Conservation (phyloP, 495 filamentous ascomycete species). For the Cercophora samala region DNA sequence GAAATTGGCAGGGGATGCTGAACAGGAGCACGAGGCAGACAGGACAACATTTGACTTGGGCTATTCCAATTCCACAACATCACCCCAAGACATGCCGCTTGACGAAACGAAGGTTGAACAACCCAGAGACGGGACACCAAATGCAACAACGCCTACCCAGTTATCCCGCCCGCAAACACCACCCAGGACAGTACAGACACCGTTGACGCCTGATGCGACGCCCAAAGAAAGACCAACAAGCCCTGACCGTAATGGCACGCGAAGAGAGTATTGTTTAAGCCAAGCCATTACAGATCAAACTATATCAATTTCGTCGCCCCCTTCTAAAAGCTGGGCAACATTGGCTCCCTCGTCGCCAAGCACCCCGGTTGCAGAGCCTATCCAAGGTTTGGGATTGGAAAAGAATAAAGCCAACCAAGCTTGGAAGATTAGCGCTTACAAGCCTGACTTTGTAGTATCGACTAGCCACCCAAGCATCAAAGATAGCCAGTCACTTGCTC, state of each 20-base stretch:
- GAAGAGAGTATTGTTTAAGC: not conserved
- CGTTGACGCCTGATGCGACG: slow-evolving; percentile 18
- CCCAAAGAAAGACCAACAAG: slow-evolving; percentile 1
- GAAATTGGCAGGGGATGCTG: not conserved
- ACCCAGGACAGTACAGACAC: not conserved
- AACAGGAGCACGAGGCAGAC: not conserved
- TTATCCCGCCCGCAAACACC: not conserved
- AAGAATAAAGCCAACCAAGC: slow-evolving; percentile 10
- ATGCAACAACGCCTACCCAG: not conserved
- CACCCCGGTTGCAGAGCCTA: not conserved
- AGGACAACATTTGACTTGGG: not conserved
- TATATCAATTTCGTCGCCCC: no score
- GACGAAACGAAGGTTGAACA: not conserved
- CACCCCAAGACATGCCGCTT: not conserved
- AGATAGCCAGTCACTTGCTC: not conserved
- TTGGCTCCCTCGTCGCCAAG: not conserved
- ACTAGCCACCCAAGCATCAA: slow-evolving; percentile 1
- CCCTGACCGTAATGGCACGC: not conserved
- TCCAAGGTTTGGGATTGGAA: not conserved
- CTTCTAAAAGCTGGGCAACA: no score
- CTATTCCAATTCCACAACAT: not conserved
- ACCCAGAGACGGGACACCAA: not conserved
- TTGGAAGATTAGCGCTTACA: slow-evolving; percentile 21
- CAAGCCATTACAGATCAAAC: not conserved
- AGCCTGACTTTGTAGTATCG: slow-evolving; percentile 18